A percentile compares a stretch with the other conserved stretches of the same genome.
Evolutionary conservation across 495 filamentous ascomycete genomes (phyloP).

Genomic region (Glonium stellatum): DNA sequence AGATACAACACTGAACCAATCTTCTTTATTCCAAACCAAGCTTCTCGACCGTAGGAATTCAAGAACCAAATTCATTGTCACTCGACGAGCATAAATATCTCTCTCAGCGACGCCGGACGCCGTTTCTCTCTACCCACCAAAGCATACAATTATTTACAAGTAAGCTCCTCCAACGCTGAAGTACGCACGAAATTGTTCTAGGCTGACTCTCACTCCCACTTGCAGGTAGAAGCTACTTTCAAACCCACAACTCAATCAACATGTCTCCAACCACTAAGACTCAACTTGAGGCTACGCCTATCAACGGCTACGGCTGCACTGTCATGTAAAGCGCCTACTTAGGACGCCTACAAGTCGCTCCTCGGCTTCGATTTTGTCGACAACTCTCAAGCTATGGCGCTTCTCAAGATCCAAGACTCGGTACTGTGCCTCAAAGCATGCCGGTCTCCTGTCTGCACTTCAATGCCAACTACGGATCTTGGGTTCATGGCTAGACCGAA

Average conservation of each 20-base stretch:
- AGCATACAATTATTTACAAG: conserved; percentile 6
- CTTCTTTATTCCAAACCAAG: not conserved
- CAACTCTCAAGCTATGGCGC: no score
- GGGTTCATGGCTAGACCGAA: no score
- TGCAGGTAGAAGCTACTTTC: not conserved
- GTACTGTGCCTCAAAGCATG: no score
- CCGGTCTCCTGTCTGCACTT: no score
- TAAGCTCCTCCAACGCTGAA: not conserved
- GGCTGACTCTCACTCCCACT: not conserved
- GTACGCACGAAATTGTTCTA: not conserved
- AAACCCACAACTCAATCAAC: not conserved
- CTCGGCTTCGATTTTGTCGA: no score
- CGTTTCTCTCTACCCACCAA: not conserved
- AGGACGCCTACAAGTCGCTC: no score
- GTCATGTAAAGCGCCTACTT: not conserved
- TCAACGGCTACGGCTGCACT: conserved; percentile 1
- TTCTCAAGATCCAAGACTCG: no score
- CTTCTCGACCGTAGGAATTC: not conserved
- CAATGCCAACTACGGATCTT: no score
- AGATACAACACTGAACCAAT: not conserved
- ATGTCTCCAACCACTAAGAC: not conserved
- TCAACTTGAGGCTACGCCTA: not conserved
- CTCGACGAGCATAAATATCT: not conserved
- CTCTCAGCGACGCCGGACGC: not conserved
- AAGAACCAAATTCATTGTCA: not conserved